Base-by-base conservation (phyloP, 805 yeast species). In the Candida qinlingensis region DNA sequence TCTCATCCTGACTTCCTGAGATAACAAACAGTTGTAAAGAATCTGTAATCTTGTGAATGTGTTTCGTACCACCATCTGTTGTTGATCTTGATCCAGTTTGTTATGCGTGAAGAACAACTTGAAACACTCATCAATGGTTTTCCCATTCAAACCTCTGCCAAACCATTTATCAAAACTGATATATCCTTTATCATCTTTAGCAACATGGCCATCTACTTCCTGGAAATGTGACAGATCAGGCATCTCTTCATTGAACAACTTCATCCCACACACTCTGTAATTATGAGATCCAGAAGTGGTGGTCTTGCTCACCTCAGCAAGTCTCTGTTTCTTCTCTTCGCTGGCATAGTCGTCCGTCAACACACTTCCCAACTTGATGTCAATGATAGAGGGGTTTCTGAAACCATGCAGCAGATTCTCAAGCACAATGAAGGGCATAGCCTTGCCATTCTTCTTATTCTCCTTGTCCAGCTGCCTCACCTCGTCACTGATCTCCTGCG, bases 251-350 rank as follows among this genome's bases (percentile, higher is more conserved):
- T 56, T 50, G 54, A 64, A 73, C 5, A 84, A 65, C 52, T 82
- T 83, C 92, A 92, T 87, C 0, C 99, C 99, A 58, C 98, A 91
- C 4, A 92, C 79, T 51, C 99, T 71, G 54, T 85, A 81, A 13
- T 81, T 76, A 10, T 87, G 69, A 4, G 83, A 69, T 0, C 97
- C 96, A 41, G 94, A 84, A 0, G 98, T 92, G 1, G 98, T 92
- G 0, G 69, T 49, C 2, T 67, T 61, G 41, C 94, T 77, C 0
- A 94, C 97, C 28, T 72, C 66, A 30, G 66, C 68, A 59, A 92
- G 67, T 39, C 98, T 64, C 44, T 66, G 66, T 12, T 66, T 72
- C 59, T 94, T 92, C 30, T 80, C 96, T 0, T 55, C 61, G 3
- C 77, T 52, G 1, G 87, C 80, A 11, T 59, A 55, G 6, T 74